These are phyloP conservation scores for Saccharomyces jurei DNA, from an alignment of 805 yeast species.

Conservation along the genomic window DNA sequence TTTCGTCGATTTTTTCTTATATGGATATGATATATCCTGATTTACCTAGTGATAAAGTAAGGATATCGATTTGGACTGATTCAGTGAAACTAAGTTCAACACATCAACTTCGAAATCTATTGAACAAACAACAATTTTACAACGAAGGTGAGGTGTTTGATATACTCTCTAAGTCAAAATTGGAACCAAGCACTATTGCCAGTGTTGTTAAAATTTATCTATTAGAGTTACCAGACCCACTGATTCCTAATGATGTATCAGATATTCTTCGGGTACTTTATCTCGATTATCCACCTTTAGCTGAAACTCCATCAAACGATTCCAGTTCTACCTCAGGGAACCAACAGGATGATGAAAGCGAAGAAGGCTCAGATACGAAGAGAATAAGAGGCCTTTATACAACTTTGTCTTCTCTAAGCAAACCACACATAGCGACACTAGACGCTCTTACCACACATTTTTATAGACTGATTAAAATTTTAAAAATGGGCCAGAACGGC, in stretches of 20 bases:
- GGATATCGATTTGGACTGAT: constrained; percentile 61
- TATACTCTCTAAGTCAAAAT: constrained; percentile 26
- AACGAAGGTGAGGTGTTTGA: constrained; percentile 31
- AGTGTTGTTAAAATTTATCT: constrained; percentile 64
- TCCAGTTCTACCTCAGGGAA: constrained; percentile 5
- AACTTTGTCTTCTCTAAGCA: constrained; percentile 57
- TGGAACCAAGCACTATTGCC: constrained; percentile 52
- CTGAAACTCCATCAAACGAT: constrained; percentile 11
- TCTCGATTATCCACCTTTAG: constrained; percentile 35
- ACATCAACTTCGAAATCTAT: constrained; percentile 50
- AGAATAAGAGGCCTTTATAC: constrained; percentile 60
- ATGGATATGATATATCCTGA: constrained; percentile 68
- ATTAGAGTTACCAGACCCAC: constrained; percentile 71
- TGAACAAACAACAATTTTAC: constrained; percentile 33
- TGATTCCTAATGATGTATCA: constrained; percentile 55
- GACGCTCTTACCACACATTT: constrained; percentile 76
- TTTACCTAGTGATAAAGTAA: constrained; percentile 55
- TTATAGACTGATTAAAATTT: constrained; percentile 48
- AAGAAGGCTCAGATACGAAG: constrained; percentile 17
- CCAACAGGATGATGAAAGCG: constrained; percentile 17
- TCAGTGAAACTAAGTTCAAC: constrained; percentile 54
- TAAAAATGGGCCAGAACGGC: constrained; percentile 37
- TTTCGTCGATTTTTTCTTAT: constrained; percentile 53
- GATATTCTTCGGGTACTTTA: constrained; percentile 66
- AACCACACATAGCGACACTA: constrained; percentile 66